Base-by-base conservation (phyloP, 306 rosid species). In the Mimosa bimucronata region DNA sequence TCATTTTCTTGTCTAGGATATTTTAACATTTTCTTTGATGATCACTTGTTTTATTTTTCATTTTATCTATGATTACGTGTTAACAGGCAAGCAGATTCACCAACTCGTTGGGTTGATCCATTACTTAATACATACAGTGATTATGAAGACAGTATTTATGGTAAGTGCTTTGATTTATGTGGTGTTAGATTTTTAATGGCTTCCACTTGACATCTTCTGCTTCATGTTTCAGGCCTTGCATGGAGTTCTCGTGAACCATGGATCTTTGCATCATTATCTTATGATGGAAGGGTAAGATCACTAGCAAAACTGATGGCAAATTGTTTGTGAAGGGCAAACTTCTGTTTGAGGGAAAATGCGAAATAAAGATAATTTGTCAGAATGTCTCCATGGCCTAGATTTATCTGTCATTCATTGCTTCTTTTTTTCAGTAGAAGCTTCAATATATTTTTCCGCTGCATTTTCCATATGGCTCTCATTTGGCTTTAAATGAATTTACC, bases 221-320 rank as follows among this genome's bases (percentile, higher is more conserved):
- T 82, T 86, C 34, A 77, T 80, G 72, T 72, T 80, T 25, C 83
- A 93, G 99, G 99, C 86, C 94, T 96, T 42, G 88, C 92, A 5
- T 93, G 99, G 99, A 95, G 99, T 85, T 87, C 85, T 76, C 90
- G 98, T 68, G 97, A 93, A 82, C 99, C 98, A 52, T 90, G 97
- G 98, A 96, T 93, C 78, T 96, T 93, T 83, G 97, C 98, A 38
- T 96, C 99, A 46, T 71, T 93, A 78, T 96, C 99, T 78, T 96
- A 96, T 77, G 99, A 93, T 90, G 99, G 99, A 77, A 96, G 99
- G 94, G 98, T 93, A 86, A 91, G 94, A 85, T 29, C 28, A 21
- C 67, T 19, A 77, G 61, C 70, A 69, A 62, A 30, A 73, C 45
- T 81, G 25, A 67, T 29, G 34, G 65, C 76, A 40, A 76, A 66